Evolutionary conservation across 139 green algal species (phyloP).

Genomic region (Asterochloris sp.): DNA sequence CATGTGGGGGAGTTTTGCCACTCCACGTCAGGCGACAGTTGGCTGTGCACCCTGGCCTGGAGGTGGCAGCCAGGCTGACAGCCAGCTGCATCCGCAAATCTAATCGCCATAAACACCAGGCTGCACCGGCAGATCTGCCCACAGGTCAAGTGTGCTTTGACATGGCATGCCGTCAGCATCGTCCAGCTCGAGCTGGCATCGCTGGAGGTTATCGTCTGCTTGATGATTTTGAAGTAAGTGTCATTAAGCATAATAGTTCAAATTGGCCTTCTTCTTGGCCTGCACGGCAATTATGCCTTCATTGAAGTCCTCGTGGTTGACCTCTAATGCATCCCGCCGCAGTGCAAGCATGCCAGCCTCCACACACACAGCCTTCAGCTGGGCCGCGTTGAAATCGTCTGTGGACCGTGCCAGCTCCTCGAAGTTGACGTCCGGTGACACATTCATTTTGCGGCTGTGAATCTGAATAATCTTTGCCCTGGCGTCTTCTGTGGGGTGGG

Average conservation of each 20-base stretch:
- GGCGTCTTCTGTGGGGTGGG: slow-evolving; percentile 95
- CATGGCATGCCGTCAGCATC: too few relatives aligned
- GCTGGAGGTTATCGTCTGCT: too few relatives aligned
- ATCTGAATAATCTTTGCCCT: slow-evolving; percentile 96
- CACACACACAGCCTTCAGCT: slow-evolving; percentile 94
- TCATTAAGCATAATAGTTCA: slow-evolving; percentile 42
- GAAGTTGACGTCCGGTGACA: slow-evolving; percentile 92
- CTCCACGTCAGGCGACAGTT: too few relatives aligned
- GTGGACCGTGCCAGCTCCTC: slow-evolving; percentile 95
- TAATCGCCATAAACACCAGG: too few relatives aligned
- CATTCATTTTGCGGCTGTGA: slow-evolving; percentile 80
- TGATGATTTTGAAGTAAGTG: neutral
- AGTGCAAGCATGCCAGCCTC: slow-evolving; percentile 99
- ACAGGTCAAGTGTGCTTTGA: too few relatives aligned
- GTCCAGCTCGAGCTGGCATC: too few relatives aligned
- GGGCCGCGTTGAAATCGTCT: slow-evolving; percentile 99
- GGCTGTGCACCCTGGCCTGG: too few relatives aligned
- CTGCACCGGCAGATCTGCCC: too few relatives aligned
- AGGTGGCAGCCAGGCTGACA: too few relatives aligned
- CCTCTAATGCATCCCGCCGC: slow-evolving; percentile 81
- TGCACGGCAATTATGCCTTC: slow-evolving; percentile 97
- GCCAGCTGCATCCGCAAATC: too few relatives aligned
- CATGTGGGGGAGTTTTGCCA: too few relatives aligned
- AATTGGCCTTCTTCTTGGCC: slow-evolving; percentile 98
- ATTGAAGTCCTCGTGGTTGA: slow-evolving; percentile 98